Conservation (phyloP, 129 eudicot genomes). For the Heracleum sosnowskyi region DNA sequence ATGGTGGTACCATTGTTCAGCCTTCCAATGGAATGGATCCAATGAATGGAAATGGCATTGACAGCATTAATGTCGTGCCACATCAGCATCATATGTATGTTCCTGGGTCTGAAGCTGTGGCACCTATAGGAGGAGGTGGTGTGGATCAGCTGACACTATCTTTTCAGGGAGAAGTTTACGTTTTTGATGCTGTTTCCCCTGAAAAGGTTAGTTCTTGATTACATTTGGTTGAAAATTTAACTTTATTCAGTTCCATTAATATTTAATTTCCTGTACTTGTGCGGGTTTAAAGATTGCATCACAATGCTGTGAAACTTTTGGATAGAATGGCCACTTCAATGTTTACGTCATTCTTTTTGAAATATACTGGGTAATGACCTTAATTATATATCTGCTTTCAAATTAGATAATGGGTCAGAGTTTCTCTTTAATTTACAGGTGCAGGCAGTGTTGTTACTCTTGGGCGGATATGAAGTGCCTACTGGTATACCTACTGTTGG, state of each 20-base stretch:
- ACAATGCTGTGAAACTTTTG: background rate
- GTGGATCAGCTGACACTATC: slow-evolving; percentile 13
- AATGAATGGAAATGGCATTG: slow-evolving; percentile 21
- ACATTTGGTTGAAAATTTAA: background rate
- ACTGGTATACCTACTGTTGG: slow-evolving; percentile 61
- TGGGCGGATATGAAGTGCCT: slow-evolving; percentile 96
- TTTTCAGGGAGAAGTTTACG: slow-evolving; percentile 12
- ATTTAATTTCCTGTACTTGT: background rate
- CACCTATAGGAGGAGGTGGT: slow-evolving; percentile 9
- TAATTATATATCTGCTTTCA: background rate
- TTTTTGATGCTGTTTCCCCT: slow-evolving; percentile 14
- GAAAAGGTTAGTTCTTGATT: slow-evolving; percentile 4
- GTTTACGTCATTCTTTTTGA: background rate
- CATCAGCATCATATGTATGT: slow-evolving; percentile 17
- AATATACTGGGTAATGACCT: background rate
- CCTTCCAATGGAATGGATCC: slow-evolving; percentile 34
- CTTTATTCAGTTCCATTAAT: background rate
- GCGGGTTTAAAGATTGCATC: background rate
- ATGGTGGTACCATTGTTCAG: slow-evolving; percentile 14
- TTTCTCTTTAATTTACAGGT: slow-evolving; percentile 39
- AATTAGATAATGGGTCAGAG: background rate
- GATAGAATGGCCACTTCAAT: background rate
- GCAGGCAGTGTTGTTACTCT: slow-evolving; percentile 82
- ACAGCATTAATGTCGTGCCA: slow-evolving; percentile 20
- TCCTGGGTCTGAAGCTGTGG: slow-evolving; percentile 8